These are phyloP conservation scores for Plasmodium gallinaceum DNA, from an alignment of 169 alveolate species.

Conservation along the genomic window DNA sequence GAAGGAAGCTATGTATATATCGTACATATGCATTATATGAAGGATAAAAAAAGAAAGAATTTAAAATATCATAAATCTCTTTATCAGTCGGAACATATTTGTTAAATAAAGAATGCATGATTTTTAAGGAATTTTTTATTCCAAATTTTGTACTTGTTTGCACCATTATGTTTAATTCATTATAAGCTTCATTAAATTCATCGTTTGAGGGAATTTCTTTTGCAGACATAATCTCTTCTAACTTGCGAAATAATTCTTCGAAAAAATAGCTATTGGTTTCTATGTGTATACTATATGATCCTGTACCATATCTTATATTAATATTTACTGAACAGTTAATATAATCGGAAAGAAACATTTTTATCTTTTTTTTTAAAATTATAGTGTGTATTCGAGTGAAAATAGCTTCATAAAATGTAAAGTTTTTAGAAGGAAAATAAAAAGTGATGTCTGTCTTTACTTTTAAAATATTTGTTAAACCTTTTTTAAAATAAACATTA, in stretches of 20 bases:
- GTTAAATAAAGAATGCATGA: constrained; percentile 70
- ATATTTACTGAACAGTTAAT: constrained; percentile 52
- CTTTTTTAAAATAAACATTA: constrained; percentile 67
- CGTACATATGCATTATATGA: constrained; percentile 47
- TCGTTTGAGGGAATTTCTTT: constrained; percentile 45
- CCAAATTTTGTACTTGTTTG: constrained; percentile 11
- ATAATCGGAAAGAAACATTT: constrained; percentile 47
- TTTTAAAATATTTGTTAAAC: constrained; percentile 49
- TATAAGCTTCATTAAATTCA: constrained; percentile 70
- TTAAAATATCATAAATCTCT: constrained; percentile 56
- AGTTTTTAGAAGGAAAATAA: constrained; percentile 68
- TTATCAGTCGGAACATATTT: constrained; percentile 55
- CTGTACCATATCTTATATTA: constrained; percentile 25
- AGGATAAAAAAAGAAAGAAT: constrained; percentile 64
- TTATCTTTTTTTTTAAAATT: constrained; percentile 42
- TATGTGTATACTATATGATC: constrained; percentile 45
- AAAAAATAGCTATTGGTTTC: constrained; percentile 48
- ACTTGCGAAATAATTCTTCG: constrained; percentile 35
- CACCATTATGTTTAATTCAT: constrained; percentile 35
- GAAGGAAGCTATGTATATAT: constrained; percentile 43
- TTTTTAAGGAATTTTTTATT: constrained; percentile 41
- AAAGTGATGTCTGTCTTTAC: constrained; percentile 68
- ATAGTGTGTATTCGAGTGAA: constrained; percentile 67
- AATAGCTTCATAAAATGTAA: constrained; percentile 64
- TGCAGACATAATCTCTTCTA: constrained; percentile 47